Evolutionary conservation across 1,139 yeast species (phyloP), one percentile per base, ranked within the genome.

Genomic region (Candida pseudocylindracea): DNA sequence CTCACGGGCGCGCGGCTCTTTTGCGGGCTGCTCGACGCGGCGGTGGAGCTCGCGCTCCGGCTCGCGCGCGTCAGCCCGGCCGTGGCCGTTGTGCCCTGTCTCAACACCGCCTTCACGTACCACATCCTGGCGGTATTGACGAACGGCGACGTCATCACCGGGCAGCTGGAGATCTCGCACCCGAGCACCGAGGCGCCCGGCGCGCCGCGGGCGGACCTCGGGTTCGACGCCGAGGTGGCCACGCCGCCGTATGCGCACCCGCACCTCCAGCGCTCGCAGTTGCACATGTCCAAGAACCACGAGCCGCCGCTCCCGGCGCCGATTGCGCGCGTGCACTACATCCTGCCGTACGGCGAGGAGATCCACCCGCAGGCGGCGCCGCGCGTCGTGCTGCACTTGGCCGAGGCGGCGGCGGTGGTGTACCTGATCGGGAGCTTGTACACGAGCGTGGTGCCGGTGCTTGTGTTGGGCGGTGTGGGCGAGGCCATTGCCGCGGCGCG

Each of bases 101-200:
- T 83, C 29, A 80, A 76, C 45, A 78, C 93, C 12, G 79, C 74
- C 43, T 79, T 76, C 51, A 72, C 85, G 13, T 80, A 80, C 41
- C 93, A 83, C 45, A 83, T 85, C 13, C 72, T 91, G 36, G 95
- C 94, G 0, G 43, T 66, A 29, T 55, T 85, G 30, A 56, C 58
- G 29, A 67, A 80, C 49, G 93, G 91, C 1, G 56, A 66, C 7
- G 57, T 76, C 2, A 75, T 85, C 28, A 76, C 91, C 0, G 96
- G 96, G n/a, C 96, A 85, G 49, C 75, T 91, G 3, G 93, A 83
- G 45, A 85, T 85, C 8, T 81, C 94, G 0, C 96, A 85, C 50
- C 95, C 95, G 2, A 55, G 63, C 8, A 11, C 20, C 27, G 3
- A 8, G 10, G 36, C 46, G 10, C 28, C 43, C 41, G 12, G 54